phyloP scores from a whole-genome alignment of 2,329 filamentous ascomycete species.

The Apiospora malaysiana region DNA sequence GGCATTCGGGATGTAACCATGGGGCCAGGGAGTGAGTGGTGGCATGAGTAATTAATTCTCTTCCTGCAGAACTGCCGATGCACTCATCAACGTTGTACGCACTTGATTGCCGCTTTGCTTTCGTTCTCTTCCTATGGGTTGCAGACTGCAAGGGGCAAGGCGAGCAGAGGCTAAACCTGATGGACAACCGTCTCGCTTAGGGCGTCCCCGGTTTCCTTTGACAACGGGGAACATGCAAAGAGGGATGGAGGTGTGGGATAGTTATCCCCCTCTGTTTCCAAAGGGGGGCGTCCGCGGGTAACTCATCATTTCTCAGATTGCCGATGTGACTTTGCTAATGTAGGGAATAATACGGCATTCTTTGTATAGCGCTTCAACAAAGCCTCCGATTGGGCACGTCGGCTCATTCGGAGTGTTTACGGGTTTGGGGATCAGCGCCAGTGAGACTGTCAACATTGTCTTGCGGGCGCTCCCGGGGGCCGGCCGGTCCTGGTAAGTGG shows the following conservation, averaged over 20 bases:
- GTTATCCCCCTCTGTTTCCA: background rate
- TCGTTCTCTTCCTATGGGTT: background rate
- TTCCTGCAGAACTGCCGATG: background rate
- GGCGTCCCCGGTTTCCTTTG: background rate
- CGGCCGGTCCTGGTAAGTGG: background rate
- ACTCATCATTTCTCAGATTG: slow-evolving; percentile 2
- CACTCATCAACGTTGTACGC: background rate
- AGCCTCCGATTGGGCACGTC: background rate
- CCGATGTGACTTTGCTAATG: background rate
- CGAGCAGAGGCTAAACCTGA: background rate
- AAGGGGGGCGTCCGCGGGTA: background rate
- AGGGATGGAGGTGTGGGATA: background rate
- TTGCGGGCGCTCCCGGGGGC: background rate
- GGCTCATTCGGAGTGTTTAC: background rate
- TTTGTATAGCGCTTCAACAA: background rate
- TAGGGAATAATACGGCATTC: background rate
- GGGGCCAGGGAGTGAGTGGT: background rate
- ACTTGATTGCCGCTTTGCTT: background rate
- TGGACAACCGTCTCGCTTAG: background rate
- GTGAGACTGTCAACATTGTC: background rate
- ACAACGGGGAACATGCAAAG: background rate
- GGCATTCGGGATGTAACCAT: background rate
- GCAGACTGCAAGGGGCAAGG: background rate
- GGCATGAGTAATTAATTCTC: background rate
- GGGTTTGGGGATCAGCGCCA: background rate